These are phyloP conservation scores for Ustilago nuda DNA, from an alignment of 1,284 basidiomycete species.

Conservation along the genomic window DNA sequence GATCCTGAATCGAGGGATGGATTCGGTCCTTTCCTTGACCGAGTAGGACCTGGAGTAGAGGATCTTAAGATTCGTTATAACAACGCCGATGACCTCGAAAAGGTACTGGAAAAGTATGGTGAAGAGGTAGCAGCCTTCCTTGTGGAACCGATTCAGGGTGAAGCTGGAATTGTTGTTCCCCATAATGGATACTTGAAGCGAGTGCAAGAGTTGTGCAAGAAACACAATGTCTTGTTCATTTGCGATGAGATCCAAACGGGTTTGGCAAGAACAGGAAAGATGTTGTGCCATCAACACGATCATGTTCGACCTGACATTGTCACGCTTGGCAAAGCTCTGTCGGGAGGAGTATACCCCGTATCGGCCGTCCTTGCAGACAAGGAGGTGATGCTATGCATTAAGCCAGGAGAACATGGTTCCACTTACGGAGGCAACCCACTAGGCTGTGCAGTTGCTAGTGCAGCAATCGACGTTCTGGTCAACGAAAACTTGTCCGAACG, in stretches of 20 bases:
- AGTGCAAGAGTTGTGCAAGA: conserved; percentile 85
- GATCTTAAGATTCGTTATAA: conserved; percentile 65
- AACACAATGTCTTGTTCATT: conserved; percentile 93
- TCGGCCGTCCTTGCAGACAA: conserved; percentile 90
- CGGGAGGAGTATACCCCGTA: conserved; percentile 96
- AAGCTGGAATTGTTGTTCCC: conserved; percentile 95
- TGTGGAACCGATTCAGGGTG: conserved; percentile 97
- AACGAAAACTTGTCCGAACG: conserved; percentile 86
- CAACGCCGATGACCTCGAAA: conserved; percentile 78
- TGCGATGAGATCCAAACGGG: conserved; percentile 96
- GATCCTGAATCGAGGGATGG: conserved; percentile 88
- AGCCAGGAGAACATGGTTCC: conserved; percentile 97
- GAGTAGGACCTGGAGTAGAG: conserved; percentile 78
- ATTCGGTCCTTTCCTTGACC: conserved; percentile 90
- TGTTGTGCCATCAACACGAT: conserved; percentile 79
- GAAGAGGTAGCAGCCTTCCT: conserved; percentile 90
- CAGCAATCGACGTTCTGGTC: conserved; percentile 86
- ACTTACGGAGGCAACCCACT: conserved; percentile 87
- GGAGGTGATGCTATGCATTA: conserved; percentile 92
- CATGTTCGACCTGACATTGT: conserved; percentile 90
- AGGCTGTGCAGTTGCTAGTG: conserved; percentile 91
- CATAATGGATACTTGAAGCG: conserved; percentile 85
- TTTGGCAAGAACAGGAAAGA: conserved; percentile 63
- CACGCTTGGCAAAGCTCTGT: conserved; percentile 93
- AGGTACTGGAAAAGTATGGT: conserved; percentile 84